Evolutionary conservation across 306 rosid genomes (phyloP).

Genomic region (Mimosa bimucronata): DNA sequence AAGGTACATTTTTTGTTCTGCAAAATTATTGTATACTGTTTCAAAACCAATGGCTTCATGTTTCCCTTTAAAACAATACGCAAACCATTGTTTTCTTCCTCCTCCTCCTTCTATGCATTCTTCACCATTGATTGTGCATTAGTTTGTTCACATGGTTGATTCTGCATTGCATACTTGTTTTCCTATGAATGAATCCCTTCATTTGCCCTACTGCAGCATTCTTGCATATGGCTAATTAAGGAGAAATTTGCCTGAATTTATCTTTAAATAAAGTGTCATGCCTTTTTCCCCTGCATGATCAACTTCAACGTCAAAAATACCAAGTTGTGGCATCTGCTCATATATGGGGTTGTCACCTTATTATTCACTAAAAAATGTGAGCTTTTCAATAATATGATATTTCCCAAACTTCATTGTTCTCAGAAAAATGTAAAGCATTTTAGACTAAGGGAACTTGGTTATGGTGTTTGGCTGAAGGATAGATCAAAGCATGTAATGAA

Average conservation of each 20-base stretch:
- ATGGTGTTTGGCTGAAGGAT: conserved; percentile 6
- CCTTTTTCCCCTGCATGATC: not conserved
- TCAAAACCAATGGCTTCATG: conserved; percentile 1
- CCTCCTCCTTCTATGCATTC: not conserved
- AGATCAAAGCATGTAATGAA: conserved; percentile 24
- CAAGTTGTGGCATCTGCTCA: not conserved
- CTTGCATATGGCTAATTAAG: not conserved
- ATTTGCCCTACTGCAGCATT: not conserved
- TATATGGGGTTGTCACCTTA: conserved; percentile 18
- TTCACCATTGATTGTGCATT: not conserved
- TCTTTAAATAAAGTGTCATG: not conserved
- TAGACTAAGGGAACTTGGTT: not conserved
- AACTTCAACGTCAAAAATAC: conserved; percentile 20
- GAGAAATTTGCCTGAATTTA: not conserved
- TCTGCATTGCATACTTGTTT: conserved; percentile 5
- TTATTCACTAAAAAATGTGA: not conserved
- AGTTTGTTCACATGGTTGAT: not conserved
- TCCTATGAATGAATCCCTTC: not conserved
- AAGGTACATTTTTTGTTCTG: conserved; percentile 58
- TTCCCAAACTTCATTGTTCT: not conserved
- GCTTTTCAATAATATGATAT: not conserved
- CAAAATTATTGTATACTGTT: not conserved
- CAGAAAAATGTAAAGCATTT: not conserved
- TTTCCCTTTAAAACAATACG: conserved; percentile 5
- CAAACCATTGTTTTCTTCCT: conserved; percentile 8